These are phyloP conservation scores for Colletotrichum limetticola DNA, from an alignment of 2,329 filamentous ascomycete genomes.

Conservation along the genomic window DNA sequence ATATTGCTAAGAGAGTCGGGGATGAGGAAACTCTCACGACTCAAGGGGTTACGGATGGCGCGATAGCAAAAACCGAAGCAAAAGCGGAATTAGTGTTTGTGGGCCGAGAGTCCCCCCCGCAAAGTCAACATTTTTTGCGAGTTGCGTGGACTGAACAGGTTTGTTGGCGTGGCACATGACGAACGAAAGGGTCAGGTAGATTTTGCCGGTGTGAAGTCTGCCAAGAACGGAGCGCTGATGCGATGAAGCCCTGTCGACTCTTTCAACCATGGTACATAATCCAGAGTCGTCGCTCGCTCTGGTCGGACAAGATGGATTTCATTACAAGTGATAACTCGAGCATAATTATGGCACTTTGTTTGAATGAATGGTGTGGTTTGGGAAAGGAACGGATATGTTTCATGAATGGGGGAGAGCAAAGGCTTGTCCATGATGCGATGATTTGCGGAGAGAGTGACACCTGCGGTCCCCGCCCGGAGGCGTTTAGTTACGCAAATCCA, in stretches of 20 bases:
- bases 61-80: neutral
- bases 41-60: neutral
- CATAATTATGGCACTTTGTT: neutral
- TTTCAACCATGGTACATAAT: too few species aligned
- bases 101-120: slow-evolving; percentile 13
- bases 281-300: too few species aligned
- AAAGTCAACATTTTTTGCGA: slow-evolving; percentile 18
- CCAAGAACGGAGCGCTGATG: neutral
- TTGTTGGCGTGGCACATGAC: slow-evolving; percentile 16
- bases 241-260: neutral
- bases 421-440: slow-evolving; percentile 30
- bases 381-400: slow-evolving; percentile 24
- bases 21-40: slow-evolving; percentile 7
- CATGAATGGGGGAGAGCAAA: slow-evolving; percentile 13
- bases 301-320: neutral
- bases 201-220: slow-evolving; percentile 1
- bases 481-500: neutral
- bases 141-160: slow-evolving; percentile 15
- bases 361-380: slow-evolving; percentile 19
- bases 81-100: neutral
- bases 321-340: neutral
- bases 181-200: neutral
- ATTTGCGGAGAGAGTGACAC: slow-evolving; percentile 19
- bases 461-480: slow-evolving; percentile 14
- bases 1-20: neutral